Evolutionary conservation across 2,329 filamentous ascomycete species (phyloP), one percentile per base, ranked within the genome.

Genomic region (Simplicillium aogashimaense): DNA sequence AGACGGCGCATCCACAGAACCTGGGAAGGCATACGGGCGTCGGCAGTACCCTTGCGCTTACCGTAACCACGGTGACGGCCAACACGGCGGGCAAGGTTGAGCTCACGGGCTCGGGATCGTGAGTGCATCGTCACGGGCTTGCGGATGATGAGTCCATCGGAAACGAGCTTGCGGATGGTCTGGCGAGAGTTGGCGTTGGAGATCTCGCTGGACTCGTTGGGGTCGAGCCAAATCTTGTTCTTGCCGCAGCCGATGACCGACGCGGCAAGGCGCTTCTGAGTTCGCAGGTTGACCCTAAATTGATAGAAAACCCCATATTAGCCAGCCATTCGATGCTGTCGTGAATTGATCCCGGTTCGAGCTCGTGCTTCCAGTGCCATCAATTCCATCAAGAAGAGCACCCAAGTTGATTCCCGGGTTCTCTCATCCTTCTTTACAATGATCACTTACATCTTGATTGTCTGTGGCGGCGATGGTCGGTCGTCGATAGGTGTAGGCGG

Each of bases 191-290:
- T 98, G 83, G 92, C 92, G 74, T 95, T 97, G 78, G 86, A 88
- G 77, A 98, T 98, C 76, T 98, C 92, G 79, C 74, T 92, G 75
- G 89, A 81, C 79, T 98, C 92, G 71, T 94, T 97, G 72, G 92
- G 92, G 75, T 98, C 92, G 69, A 98, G 89, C 92, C 92, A 98
- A 76, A 98, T 94, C 86, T 98, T 98, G 83, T 90, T 86, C 86
- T 98, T 83, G 70, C 92, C 92, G 78, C 87, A 94, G 80, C 88
- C 88, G 70, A 95, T 86, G 71, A 98, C 92, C 73, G 90, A 86
- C 66, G 92, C 87, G 70, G 92, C 92, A 65, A 98, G 89, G 77
- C 94, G 90, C 85, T 98, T 98, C 83, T 98, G 94, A 72, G 92
- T 97, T 73, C 83, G 84, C 74, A 98, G 85, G 72, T 97, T 97